Conservation (phyloP, 306 rosid species). For the Psophocarpus tetragonolobus region DNA sequence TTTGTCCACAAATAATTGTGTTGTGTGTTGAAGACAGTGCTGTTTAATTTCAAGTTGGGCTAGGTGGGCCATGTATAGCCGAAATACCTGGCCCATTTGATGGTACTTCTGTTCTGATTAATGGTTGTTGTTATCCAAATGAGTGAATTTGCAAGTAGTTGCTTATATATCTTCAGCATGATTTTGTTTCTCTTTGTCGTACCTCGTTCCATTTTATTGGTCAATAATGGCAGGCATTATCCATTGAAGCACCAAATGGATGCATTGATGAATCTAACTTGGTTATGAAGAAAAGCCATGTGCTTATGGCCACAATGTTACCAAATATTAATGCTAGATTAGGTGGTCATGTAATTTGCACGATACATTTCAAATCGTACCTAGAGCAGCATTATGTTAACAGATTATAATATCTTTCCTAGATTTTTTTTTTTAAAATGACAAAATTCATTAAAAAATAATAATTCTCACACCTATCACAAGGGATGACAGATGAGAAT, state of each 20-base stretch:
- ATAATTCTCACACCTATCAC: too few species aligned
- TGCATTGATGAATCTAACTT: conserved; percentile 40
- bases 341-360: conserved; percentile 3
- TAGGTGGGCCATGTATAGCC: conserved; percentile 11
- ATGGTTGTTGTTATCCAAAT: background rate
- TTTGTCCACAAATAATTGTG: background rate
- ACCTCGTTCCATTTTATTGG: conserved; percentile 17
- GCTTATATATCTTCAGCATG: background rate
- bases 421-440: too few species aligned
- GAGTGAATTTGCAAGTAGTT: background rate
- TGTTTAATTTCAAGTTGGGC: conserved; percentile 10
- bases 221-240: conserved; percentile 25
- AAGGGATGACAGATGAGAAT: too few species aligned
- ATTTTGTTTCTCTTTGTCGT: background rate
- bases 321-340: conserved; percentile 16
- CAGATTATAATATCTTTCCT: background rate
- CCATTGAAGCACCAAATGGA: conserved; percentile 13
- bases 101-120: background rate
- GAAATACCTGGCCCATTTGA: conserved; percentile 8
- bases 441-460: too few species aligned
- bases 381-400: background rate
- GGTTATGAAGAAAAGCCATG: conserved; percentile 13
- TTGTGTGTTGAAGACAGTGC: background rate
- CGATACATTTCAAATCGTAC: background rate
- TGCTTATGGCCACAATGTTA: background rate